Conservation (phyloP, 495 filamentous ascomycete species). For the Neurospora intermedia region DNA sequence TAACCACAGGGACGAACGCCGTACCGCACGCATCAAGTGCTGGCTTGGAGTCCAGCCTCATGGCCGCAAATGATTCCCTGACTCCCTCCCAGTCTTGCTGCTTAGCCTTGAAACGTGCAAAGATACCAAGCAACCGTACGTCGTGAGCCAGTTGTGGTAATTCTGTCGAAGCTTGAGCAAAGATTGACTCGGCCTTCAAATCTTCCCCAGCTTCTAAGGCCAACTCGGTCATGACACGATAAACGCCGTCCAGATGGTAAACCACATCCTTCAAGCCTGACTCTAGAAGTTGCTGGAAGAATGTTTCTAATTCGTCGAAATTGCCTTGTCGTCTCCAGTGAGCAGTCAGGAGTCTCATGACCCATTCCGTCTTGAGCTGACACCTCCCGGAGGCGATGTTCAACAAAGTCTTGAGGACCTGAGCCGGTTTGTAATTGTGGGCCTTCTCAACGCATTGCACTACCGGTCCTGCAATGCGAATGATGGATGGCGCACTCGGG, state of each 20-base stretch:
- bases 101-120: conserved; percentile 30
- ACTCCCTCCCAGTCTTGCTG: conserved; percentile 37
- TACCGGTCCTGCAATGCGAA: conserved; percentile 15
- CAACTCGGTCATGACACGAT: conserved; percentile 30
- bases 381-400: conserved; percentile 6
- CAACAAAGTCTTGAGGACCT: conserved; percentile 20
- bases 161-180: conserved; percentile 8
- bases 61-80: conserved; percentile 22
- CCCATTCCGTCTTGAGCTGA: conserved; percentile 21
- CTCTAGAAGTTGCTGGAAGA: conserved; percentile 18
- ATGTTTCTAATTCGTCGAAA: conserved; percentile 11
- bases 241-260: conserved; percentile 15
- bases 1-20: conserved; percentile 34
- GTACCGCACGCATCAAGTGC: conserved; percentile 13
- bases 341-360: conserved; percentile 20
- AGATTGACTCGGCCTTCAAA: conserved; percentile 18
- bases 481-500: conserved; percentile 10
- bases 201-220: conserved; percentile 26
- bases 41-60: conserved; percentile 12
- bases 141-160: conserved; percentile 15
- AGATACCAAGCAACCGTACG: conserved; percentile 22
- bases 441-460: conserved; percentile 19
- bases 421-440: conserved; percentile 13
- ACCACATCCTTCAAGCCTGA: conserved; percentile 12
- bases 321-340: conserved; percentile 20